Base-by-base conservation (phyloP, 1,139 yeast genomes). In the Yamadazyma blattariae region DNA sequence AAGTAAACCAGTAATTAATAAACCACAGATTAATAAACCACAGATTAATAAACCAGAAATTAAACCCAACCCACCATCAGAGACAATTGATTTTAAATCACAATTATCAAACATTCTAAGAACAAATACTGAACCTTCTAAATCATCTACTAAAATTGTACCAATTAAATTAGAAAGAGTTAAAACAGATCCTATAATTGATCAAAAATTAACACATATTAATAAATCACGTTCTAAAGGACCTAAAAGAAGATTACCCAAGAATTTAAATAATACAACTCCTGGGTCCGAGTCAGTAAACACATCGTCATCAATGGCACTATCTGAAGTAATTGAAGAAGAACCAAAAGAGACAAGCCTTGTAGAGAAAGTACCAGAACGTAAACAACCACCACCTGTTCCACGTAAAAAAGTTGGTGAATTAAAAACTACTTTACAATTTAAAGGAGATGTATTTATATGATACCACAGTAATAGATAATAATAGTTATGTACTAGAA, bases 211-310 rank as follows among this genome's bases (percentile, higher is more conserved):
- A 39, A 64, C 61, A 0, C 94, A 85, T 50, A 61, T 76, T 9
- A 83, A 74, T 30, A 85, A 83, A 52, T 48, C 61, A 1, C 66
- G 95, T 42, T 64, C 89, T 4, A 79, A 72, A 48, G 95, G 95
- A 0, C 95, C 95, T 2, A 81, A 74, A 52, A 66, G 95, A 51
- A 70, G 84, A 43, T 68, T 79, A 25, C 95, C 95, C 0, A 71
- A 65, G 39, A 46, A 28, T 5, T 38, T 54, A 16, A 29, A 21
- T 7, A 6, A 6, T 7, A 5, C 7, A 4, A 9, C 6, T 6
- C 12, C 24, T 10, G 11, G 11, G 24, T 6, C 24, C 11, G 11
- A 5, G 5, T 5, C 19, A 17, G 7, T 7, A 5, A 5, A 5
- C 5, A 17, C 19, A 17, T n/a, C n/a, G n/a, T n/a, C n/a, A 21